Percentiles rank a stretch among this genome's conserved stretches.
Evolutionary conservation across 2,329 filamentous ascomycete genomes (phyloP).

Genomic region (Cladosporium sp.): DNA sequence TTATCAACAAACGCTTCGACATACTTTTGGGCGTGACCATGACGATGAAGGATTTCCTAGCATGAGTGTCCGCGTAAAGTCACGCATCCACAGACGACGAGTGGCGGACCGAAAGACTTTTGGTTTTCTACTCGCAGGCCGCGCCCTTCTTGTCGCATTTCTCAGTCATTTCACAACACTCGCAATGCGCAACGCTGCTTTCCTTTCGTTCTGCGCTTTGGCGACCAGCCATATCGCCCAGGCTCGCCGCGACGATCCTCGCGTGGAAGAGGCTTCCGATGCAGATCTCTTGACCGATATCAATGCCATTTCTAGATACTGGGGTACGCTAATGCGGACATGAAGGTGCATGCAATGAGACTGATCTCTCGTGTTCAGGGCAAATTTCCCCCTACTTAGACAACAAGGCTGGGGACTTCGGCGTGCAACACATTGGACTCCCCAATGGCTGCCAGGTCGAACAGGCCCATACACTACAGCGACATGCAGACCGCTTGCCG

Average conservation of each 20-base stretch:
- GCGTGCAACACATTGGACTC: slow-evolving; percentile 43
- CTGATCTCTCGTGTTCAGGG: slow-evolving; percentile 12
- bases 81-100: background rate
- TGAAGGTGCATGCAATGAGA: background rate
- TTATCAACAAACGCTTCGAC: too few species aligned
- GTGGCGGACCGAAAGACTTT: background rate
- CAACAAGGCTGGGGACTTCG: slow-evolving; percentile 43
- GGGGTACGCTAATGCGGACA: slow-evolving; percentile 32
- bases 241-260: background rate
- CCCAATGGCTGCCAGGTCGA: slow-evolving; percentile 54
- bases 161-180: background rate
- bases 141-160: too few species aligned
- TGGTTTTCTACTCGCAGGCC: background rate
- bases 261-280: background rate
- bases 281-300: slow-evolving; percentile 29
- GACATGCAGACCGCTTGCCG: slow-evolving; percentile 52
- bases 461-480: slow-evolving; percentile 50
- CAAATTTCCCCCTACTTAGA: slow-evolving; percentile 46
- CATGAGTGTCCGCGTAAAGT: background rate
- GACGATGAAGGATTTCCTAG: background rate
- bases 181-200: background rate
- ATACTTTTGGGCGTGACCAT: too few species aligned
- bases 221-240: background rate
- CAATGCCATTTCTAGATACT: slow-evolving; percentile 35
- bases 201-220: background rate